Evolutionary conservation across 2,329 filamentous ascomycete genomes (phyloP).

Genomic region (Chrysoporthe cubensis): DNA sequence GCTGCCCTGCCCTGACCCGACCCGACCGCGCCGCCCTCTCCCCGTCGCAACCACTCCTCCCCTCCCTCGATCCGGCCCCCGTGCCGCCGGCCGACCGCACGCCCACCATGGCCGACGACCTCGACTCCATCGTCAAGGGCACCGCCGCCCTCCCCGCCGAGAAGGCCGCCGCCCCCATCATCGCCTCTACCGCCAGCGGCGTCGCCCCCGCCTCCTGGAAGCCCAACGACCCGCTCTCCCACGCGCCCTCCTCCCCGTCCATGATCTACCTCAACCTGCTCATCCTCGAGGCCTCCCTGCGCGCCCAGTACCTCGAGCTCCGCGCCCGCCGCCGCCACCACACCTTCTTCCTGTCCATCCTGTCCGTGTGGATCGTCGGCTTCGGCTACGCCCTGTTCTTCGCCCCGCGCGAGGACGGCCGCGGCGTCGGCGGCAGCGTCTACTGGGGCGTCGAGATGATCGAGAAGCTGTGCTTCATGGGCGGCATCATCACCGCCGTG

Average conservation of each 20-base stretch:
- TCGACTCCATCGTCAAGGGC: slow-evolving; percentile 93
- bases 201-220: slow-evolving; percentile 49
- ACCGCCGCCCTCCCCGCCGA: slow-evolving; percentile 67
- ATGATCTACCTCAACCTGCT: slow-evolving; percentile 98
- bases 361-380: slow-evolving; percentile 78
- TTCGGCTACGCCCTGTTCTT: slow-evolving; percentile 93
- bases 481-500: slow-evolving; percentile 82
- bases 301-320: slow-evolving; percentile 89
- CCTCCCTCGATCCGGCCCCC: background rate
- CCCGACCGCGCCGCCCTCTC: slow-evolving; percentile 1
- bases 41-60: background rate
- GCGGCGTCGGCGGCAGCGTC: slow-evolving; percentile 86
- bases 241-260: slow-evolving; percentile 85
- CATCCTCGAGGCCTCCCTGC: slow-evolving; percentile 91
- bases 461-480: slow-evolving; percentile 90
- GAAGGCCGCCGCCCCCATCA: slow-evolving; percentile 47
- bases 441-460: slow-evolving; percentile 95
- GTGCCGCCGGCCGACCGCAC: background rate
- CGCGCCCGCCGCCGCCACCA: slow-evolving; percentile 88
- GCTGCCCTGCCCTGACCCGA: background rate
- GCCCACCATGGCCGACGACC: slow-evolving; percentile 62
- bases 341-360: slow-evolving; percentile 84
- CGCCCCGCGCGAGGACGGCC: slow-evolving; percentile 93
- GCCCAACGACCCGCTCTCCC: slow-evolving; percentile 72
- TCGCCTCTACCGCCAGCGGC: slow-evolving; percentile 47